Percentiles rank a stretch among this genome's conserved stretches.
Evolutionary conservation across 345 rosid species (phyloP).

Genomic region (Zanthoxylum bungeanum): DNA sequence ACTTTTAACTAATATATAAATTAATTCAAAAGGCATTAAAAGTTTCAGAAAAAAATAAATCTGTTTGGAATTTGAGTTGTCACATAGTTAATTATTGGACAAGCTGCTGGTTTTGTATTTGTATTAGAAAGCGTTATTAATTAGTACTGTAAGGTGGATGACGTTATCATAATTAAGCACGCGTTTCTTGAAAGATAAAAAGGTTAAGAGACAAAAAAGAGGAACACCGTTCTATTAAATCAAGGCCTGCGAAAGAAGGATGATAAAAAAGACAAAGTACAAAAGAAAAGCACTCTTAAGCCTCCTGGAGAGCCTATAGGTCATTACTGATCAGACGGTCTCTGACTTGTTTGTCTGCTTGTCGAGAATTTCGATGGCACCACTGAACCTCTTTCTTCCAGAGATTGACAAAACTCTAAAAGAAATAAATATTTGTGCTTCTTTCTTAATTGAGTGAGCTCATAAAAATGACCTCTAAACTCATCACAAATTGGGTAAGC

Average conservation of each 20-base stretch:
- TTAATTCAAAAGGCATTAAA: background rate
- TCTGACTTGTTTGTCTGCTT: constrained; percentile 46
- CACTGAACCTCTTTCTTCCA: constrained; percentile 11
- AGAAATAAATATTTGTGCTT: background rate
- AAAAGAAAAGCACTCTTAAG: constrained; percentile 22
- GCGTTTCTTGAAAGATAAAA: constrained; percentile 38
- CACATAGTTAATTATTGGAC: background rate
- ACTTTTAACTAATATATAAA: constrained; percentile 19
- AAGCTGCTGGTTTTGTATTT: background rate
- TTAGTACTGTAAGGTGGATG: constrained; percentile 18
- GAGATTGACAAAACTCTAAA: background rate
- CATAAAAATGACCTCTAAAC: constrained; percentile 16
- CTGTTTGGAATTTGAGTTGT: constrained; percentile 12
- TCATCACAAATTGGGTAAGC: constrained; percentile 19
- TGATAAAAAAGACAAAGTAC: background rate
- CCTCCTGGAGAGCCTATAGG: constrained; percentile 28
- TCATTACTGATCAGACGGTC: constrained; percentile 25
- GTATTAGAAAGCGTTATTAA: background rate
- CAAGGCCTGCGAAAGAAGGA: constrained; percentile 27
- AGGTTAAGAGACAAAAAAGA: constrained; percentile 16
- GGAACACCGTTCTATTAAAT: constrained; percentile 27
- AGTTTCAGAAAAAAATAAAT: background rate
- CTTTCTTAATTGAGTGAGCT: background rate
- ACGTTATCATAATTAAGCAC: constrained; percentile 38
- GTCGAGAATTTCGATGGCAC: constrained; percentile 46